Evolutionary conservation across 768 basidiomycete species (phyloP), one percentile per base, ranked within the genome.

Genomic region (Gloeopeniophorella convolvens): DNA sequence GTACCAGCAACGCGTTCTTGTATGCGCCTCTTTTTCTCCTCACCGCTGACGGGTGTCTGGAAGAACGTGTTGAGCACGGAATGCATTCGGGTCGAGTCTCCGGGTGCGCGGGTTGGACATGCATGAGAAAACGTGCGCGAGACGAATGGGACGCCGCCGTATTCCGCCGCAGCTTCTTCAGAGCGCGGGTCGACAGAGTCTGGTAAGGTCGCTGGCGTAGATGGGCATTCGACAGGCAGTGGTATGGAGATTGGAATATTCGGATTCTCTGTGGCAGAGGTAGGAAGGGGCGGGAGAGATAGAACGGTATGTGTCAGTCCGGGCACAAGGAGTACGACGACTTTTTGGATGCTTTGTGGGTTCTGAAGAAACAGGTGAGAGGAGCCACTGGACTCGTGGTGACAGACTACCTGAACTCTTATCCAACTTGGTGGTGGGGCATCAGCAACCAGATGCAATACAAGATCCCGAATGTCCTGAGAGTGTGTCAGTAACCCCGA

Each of bases 71-170:
- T 82, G 20, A 95, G 74, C 33, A 91, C 84, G 23, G 86, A 89
- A 60, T 92, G 86, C 82, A 98, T 85, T 35, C 82, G 74, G 30
- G 76, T 83, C 45, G 76, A 74, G 58, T 97, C 95, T 1, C 95
- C 96, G 0, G 93, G 94, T 1, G 94, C 93, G 16, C 85, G 80
- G 0, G 93, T 94, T 0, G 94, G 95, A 56, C 88, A 90, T 12
- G 90, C 92, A 69, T 96, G 90, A 50, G 87, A 89, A 70, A 97
- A 99, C 4, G 77, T 89, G 28, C 71, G 84, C 33, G 78, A 78
- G 52, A 82, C 84, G 69, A 78, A 97, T 3, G 80, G 82, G 20
- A 83, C 69, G 21, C 64, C 70, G 16, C 65, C 63, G 1, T 50
- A 53, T 1, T 45, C 39, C 1, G 60, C 48, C 4, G 43, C 58